Evolutionary conservation across 139 green algal genomes (phyloP), one percentile per base, ranked within the genome.

Genomic region (Chlamydomonas sp.): DNA sequence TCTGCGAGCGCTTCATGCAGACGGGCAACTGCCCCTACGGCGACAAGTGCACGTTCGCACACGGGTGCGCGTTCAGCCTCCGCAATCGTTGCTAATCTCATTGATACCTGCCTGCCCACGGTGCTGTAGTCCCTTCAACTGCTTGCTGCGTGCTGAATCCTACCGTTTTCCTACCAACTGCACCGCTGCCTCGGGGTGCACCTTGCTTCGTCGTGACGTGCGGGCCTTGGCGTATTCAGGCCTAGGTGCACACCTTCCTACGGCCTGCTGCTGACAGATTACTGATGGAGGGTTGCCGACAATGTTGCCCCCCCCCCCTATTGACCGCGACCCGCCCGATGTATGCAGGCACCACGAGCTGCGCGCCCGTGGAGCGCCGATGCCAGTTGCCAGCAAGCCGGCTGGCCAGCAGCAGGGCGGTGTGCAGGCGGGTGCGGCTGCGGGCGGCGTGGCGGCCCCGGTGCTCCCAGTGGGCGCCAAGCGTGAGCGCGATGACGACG

Each of bases 21-120:
- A 90, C 82, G 12, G 85, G 83, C 15, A 58, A 60, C 1, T 95
- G 92, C 82, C 79, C 58, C 15, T 93, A 93, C 66, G 90, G 90
- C 63, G 77, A 87, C 69, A 91, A 87, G 75, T 95, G 92, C 89
- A 93, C 92, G 31, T 95, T 95, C 85, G 92, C 92, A 15, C 92
- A 95, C 67, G 91, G 91, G 83, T 87, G 31, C 58, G 81, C 20
- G 62, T 49, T 63, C 5, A 9, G 4, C 1, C 31, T 12, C 71
- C 57, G 80, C 81, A n/a, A n/a, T n/a, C n/a, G n/a, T n/a, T n/a
- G n/a, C n/a, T n/a, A n/a, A n/a, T n/a, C n/a, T n/a, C n/a, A n/a
- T n/a, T n/a, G n/a, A n/a, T n/a, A n/a, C n/a, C n/a, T n/a, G n/a
- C n/a, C n/a, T n/a, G n/a, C n/a, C n/a, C n/a, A n/a, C n/a, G n/a